phyloP scores from a whole-genome alignment of 345 rosid genomes.

The Hibiscus syriacus region DNA sequence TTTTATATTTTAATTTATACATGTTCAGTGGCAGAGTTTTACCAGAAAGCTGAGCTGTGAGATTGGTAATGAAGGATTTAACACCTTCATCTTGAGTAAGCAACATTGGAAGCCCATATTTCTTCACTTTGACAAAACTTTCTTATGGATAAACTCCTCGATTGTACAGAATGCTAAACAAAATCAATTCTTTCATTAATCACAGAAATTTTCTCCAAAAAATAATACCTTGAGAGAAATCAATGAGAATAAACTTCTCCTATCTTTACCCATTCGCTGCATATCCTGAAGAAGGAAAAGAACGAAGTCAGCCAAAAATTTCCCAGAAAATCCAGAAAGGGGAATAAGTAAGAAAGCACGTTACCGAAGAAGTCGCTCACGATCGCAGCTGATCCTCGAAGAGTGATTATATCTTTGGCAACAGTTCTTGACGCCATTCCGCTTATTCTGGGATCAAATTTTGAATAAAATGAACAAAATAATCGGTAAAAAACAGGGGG shows the following conservation, averaged over 20 bases:
- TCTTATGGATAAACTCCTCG: conserved; percentile 96
- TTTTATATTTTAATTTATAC: too few relatives aligned
- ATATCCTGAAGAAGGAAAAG: conserved; percentile 51
- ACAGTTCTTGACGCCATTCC: conserved; percentile 63
- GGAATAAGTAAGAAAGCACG: conserved; percentile 2
- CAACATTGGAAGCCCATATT: conserved; percentile 89
- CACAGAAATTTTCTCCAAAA: too few relatives aligned
- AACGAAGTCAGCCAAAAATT: conserved; percentile 8
- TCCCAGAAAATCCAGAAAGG: not conserved
- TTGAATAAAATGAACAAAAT: not conserved
- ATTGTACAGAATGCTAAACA: conserved; percentile 71
- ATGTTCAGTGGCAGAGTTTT: not conserved
- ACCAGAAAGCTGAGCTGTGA: conserved; percentile 78
- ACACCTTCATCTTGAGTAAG: too few relatives aligned
- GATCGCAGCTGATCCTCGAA: conserved; percentile 94
- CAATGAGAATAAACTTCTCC: not conserved
- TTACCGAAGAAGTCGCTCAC: conserved; percentile 93
- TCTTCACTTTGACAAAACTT: conserved; percentile 86
- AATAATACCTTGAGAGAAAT: not conserved
- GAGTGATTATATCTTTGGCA: conserved; percentile 89
- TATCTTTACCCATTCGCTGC: conserved; percentile 80
- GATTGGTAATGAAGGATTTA: conserved; percentile 60
- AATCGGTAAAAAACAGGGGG: not conserved
- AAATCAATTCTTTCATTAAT: conserved; percentile 9
- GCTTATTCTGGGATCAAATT: not conserved